A percentile compares a stretch with the other conserved stretches of the same genome.
Conservation (phyloP, 352 stramenopile species). For the Globisporangium carolinianum region DNA sequence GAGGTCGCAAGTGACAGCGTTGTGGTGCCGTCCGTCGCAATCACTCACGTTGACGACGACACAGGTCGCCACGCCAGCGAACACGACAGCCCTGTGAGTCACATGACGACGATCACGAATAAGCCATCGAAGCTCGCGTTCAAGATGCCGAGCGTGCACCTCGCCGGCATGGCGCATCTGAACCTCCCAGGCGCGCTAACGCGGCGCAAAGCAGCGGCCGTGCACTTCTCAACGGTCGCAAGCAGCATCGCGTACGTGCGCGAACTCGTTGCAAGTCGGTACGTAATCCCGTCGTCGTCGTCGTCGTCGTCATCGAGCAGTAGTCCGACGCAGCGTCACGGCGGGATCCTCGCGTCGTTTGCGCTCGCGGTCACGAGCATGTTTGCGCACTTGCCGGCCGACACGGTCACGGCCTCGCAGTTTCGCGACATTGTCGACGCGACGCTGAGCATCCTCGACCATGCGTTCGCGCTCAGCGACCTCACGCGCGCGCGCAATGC, state of each 20-base stretch:
- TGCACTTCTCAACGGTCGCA: slow-evolving; percentile 70
- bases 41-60: slow-evolving; percentile 22
- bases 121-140: slow-evolving; percentile 61
- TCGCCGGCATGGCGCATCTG: slow-evolving; percentile 51
- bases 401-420: slow-evolving; percentile 52
- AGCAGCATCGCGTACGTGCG: slow-evolving; percentile 77
- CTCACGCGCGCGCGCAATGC: slow-evolving; percentile 74
- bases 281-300: slow-evolving; percentile 20
- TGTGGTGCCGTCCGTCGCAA: slow-evolving; percentile 4
- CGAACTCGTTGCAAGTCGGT: slow-evolving; percentile 59
- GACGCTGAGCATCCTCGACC: slow-evolving; percentile 57
- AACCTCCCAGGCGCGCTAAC: slow-evolving; percentile 36
- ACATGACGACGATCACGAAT: neutral
- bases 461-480: slow-evolving; percentile 62
- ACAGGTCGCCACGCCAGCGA: slow-evolving; percentile 12
- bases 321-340: slow-evolving; percentile 46
- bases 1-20: slow-evolving; percentile 1
- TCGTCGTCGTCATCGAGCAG: neutral
- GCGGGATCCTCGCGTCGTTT: slow-evolving; percentile 63
- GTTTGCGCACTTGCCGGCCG: slow-evolving; percentile 61
- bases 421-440: slow-evolving; percentile 66
- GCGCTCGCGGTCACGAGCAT: slow-evolving; percentile 70
- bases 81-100: slow-evolving; percentile 8
- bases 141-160: slow-evolving; percentile 50
- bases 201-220: slow-evolving; percentile 43